phyloP scores from a whole-genome alignment of 2,329 filamentous ascomycete genomes.

The Ophidiomyces ophidiicola region DNA sequence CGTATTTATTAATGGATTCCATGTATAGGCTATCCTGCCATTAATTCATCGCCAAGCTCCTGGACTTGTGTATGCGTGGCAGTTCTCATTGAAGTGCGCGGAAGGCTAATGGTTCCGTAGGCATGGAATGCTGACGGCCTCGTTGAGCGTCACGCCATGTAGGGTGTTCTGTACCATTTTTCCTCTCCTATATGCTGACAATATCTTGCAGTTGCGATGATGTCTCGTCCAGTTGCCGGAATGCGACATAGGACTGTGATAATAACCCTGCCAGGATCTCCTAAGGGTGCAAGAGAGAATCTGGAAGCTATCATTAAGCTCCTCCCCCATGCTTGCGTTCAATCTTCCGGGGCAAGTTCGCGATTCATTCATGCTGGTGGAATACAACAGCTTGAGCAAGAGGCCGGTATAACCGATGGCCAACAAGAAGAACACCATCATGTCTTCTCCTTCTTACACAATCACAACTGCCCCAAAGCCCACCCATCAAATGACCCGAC shows the following conservation, averaged over 20 bases:
- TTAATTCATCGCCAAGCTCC: constrained; percentile 76
- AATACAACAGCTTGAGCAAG: constrained; percentile 67
- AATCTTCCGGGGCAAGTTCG: constrained; percentile 74
- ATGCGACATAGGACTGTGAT: constrained; percentile 71
- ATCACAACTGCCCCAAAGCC: constrained; percentile 51
- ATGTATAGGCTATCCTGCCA: constrained; percentile 55
- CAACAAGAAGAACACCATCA: constrained; percentile 16
- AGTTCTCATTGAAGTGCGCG: not conserved
- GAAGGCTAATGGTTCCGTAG: constrained; percentile 25
- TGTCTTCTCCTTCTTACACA: constrained; percentile 36
- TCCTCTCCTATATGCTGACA: constrained; percentile 15
- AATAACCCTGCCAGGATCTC: constrained; percentile 82
- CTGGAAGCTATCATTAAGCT: constrained; percentile 76
- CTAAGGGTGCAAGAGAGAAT: constrained; percentile 91
- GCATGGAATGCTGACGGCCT: constrained; percentile 86
- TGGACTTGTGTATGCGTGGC: constrained; percentile 56
- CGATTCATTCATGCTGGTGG: constrained; percentile 68
- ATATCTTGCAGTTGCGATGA: constrained; percentile 63
- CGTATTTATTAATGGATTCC: not conserved
- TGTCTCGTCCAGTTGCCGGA: constrained; percentile 87
- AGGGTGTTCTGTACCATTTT: constrained; percentile 26
- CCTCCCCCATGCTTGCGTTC: constrained; percentile 87
- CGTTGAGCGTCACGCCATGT: constrained; percentile 81
- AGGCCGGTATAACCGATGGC: constrained; percentile 51
- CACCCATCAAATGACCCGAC: constrained; percentile 59